phyloP scores from a whole-genome alignment of 306 rosid genomes.

The Pachyrhizus erosus region DNA sequence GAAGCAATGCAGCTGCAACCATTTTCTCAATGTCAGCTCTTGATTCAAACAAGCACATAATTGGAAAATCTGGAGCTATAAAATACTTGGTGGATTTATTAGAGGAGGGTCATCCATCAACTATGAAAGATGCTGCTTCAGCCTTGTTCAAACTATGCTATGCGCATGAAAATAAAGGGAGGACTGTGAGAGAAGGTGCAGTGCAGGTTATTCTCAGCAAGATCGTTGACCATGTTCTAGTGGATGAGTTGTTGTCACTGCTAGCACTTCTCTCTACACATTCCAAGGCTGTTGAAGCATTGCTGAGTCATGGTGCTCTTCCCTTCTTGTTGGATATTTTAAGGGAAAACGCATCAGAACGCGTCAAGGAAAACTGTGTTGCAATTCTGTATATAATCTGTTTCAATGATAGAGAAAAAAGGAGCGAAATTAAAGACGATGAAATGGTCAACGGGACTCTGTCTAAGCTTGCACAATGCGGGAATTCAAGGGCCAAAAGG shows the following conservation, averaged over 20 bases:
- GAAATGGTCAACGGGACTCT: constrained; percentile 48
- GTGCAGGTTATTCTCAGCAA: constrained; percentile 53
- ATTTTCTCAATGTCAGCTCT: constrained; percentile 53
- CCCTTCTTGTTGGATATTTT: constrained; percentile 50
- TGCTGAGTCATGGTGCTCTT: constrained; percentile 49
- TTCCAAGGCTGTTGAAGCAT: constrained; percentile 50
- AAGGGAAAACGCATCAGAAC: constrained; percentile 39
- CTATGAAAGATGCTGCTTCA: constrained; percentile 57
- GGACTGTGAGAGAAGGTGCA: constrained; percentile 52
- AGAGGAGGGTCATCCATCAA: constrained; percentile 44
- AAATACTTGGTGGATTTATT: constrained; percentile 55
- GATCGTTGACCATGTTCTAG: constrained; percentile 42
- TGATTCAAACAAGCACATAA: constrained; percentile 46
- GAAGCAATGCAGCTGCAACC: constrained; percentile 68
- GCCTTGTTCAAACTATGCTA: constrained; percentile 60
- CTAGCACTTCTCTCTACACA: constrained; percentile 56
- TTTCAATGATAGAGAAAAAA: constrained; percentile 23
- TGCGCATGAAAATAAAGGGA: constrained; percentile 47
- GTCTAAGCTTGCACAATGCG: constrained; percentile 46
- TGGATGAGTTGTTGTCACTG: constrained; percentile 52
- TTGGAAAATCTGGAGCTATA: constrained; percentile 57
- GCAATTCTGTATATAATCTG: constrained; percentile 46
- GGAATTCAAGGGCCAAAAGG: constrained; percentile 61
- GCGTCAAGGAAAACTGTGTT: constrained; percentile 54
- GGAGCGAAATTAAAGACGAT: constrained; percentile 53